Base-by-base conservation (phyloP, 257 asterid genomes). In the Prunella vulgaris region DNA sequence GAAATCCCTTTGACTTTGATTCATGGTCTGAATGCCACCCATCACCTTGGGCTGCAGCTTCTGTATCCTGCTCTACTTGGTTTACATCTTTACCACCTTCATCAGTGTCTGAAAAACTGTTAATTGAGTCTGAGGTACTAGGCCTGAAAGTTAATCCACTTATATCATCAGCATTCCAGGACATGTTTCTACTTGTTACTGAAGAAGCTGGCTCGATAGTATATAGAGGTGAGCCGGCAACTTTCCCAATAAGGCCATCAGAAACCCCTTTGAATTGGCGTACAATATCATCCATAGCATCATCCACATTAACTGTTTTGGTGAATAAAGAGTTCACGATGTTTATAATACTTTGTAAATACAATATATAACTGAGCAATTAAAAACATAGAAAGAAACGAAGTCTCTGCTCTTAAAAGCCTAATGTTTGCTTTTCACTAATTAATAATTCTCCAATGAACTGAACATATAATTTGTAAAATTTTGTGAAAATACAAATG, bases 181-280 rank as follows among this genome's bases (percentile, higher is more conserved):
- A 79, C 76, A 85, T 66, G 77, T 80, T 73, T 80, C 83, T 86
- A 71, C 74, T 69, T 28, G 86, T 71, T 72, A 75, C 78, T 53
- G 85, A 76, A 57, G 90, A 59, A 70, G 76, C 67, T 64, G 84
- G 82, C 35, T 80, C 96, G 63, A 51, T 70, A 68, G 82, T 69
- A 60, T 85, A 69, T 17, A 88, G 69, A 70, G 96, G 83, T 52
- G 92, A 77, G 69, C 88, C 87, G 71, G 84, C 84, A 77, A 82
- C 93, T 79, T 88, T 90, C 79, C 82, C 78, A 82, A 80, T 77
- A 38, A 91, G 78, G 60, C 99, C 96, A 81, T 82, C 96, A 49
- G 99, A 93, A 74, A 90, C 99, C 68, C 96, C 99, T 84, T 88
- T 94, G 82, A 94, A 87, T 80, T 94, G 99, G 63, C 99, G 97